These are phyloP conservation scores for Scutellaria barbata DNA, from an alignment of 257 asterid species.

Conservation along the genomic window DNA sequence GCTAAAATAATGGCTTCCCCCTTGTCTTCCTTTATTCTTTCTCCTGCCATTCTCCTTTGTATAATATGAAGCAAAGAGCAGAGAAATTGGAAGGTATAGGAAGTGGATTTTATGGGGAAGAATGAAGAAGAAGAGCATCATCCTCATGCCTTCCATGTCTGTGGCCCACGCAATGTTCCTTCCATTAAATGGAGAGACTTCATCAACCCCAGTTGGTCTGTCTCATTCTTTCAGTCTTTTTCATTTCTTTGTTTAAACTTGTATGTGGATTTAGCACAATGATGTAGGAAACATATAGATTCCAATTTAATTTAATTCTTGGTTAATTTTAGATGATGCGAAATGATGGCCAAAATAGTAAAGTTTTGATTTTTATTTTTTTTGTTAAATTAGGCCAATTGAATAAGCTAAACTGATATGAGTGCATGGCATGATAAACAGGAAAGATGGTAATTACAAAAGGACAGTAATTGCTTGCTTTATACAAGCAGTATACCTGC, in stretches of 20 bases:
- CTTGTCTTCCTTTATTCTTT: too few relatives aligned
- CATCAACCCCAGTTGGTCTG: conserved; percentile 62
- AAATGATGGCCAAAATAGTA: too few relatives aligned
- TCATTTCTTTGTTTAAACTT: neutral
- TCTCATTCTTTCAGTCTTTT: neutral
- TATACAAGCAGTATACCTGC: conserved; percentile 89
- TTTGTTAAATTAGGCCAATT: too few relatives aligned
- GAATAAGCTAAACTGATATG: conserved; percentile 1
- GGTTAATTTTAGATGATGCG: neutral
- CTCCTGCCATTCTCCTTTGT: too few relatives aligned
- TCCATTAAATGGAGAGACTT: conserved; percentile 64
- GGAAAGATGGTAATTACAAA: conserved; percentile 80
- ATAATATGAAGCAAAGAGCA: too few relatives aligned
- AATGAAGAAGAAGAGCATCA: conserved; percentile 33
- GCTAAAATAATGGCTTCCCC: too few relatives aligned
- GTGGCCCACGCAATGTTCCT: conserved; percentile 67
- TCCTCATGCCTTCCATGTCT: conserved; percentile 67
- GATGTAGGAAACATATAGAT: too few relatives aligned
- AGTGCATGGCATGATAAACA: conserved; percentile 34
- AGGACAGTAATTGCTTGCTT: conserved; percentile 89
- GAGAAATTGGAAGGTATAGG: too few relatives aligned
- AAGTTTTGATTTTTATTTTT: too few relatives aligned
- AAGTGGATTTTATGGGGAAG: conserved; percentile 3
- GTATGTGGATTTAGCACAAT: too few relatives aligned
- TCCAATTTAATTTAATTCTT: too few relatives aligned